Base-by-base conservation (phyloP, 1,139 yeast genomes). In the Pichia inconspicua region DNA sequence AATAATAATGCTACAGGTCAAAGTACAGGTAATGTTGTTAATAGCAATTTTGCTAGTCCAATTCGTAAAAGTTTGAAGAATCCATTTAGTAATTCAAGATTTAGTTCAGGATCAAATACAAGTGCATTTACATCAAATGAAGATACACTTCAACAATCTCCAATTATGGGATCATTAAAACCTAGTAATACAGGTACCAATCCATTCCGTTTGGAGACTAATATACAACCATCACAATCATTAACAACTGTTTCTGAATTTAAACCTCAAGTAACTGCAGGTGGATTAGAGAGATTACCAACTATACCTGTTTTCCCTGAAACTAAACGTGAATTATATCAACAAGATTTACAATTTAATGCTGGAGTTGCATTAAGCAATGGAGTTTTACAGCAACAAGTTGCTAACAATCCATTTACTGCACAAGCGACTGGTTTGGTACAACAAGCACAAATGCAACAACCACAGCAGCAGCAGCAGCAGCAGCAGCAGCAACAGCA, bases 221-320 rank as follows among this genome's bases (percentile, higher is more conserved):
- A 14, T 41, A 35, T 22, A 14, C 19, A 32, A 32, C 36, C 45
- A 37, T 25, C 5, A 14, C 25, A 15, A n/a, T n/a, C n/a, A 9
- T 37, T 40, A 38, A 3, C 22, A 28, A 25, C 30, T 4, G 47
- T 42, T 28, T 6, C 39, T 6, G 48, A 47, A 19, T 36, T 77
- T 46, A 66, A 68, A 51, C 68, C 72, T 12, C 83, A 78, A 57
- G 71, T 76, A 4, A 81, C 87, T 2, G 83, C 85, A 22, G 88
- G 87, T 5, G 88, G 88, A 0, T 70, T 79, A 50, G 88, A 82
- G 60, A 68, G 69, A 47, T 57, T 80, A 39, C 82, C 82, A 3
- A 81, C 87, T 0, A 64, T 77, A 3, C 75, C 87, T 4, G 84
- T 81, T 1, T 82, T 82, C 58, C 86, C 86, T 0, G 78, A 78